A percentile compares a stretch with the other conserved stretches of the same genome.
Evolutionary conservation across 2,329 filamentous ascomycete genomes (phyloP).

Genomic region (Penicillium decumbens): DNA sequence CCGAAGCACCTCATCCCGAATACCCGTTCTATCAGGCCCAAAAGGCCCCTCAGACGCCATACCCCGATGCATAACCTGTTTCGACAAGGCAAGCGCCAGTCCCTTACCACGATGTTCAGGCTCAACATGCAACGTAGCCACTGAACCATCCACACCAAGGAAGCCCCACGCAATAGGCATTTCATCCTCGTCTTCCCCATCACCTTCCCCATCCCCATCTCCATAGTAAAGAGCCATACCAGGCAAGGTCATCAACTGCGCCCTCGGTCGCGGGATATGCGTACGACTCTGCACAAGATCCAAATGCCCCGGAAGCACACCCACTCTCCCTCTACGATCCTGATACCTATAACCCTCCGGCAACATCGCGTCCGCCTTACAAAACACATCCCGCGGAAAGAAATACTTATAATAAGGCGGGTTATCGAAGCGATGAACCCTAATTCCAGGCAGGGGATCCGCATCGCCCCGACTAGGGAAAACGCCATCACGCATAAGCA

Average conservation of each 20-base stretch:
- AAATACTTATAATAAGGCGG: constrained; percentile 38
- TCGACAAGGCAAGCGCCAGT: constrained; percentile 31
- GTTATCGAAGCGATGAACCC: constrained; percentile 28
- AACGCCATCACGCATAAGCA: constrained; percentile 23
- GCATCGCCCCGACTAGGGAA: constrained; percentile 7
- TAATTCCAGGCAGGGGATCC: constrained; percentile 19
- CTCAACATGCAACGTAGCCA: constrained; percentile 41
- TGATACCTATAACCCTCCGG: constrained; percentile 32
- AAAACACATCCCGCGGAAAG: constrained; percentile 24
- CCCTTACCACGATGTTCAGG: constrained; percentile 39
- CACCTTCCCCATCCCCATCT: neutral
- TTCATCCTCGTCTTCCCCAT: constrained; percentile 9
- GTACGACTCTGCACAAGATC: constrained; percentile 39
- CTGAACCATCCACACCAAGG: constrained; percentile 35
- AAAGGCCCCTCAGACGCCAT: constrained; percentile 24
- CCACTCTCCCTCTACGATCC: constrained; percentile 22
- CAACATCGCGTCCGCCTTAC: constrained; percentile 11
- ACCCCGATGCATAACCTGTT: constrained; percentile 31
- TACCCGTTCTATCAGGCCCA: constrained; percentile 6
- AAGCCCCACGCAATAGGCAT: constrained; percentile 42
- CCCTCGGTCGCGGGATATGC: constrained; percentile 35
- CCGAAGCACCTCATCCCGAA: constrained; percentile 5
- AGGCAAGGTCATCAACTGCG: constrained; percentile 30
- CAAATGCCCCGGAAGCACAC: constrained; percentile 30
- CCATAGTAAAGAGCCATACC: constrained; percentile 35